A percentile compares a stretch with the other conserved stretches of the same genome.
phyloP scores from a whole-genome alignment of 108 stramenopile species.

The Cyclotella atomus region DNA sequence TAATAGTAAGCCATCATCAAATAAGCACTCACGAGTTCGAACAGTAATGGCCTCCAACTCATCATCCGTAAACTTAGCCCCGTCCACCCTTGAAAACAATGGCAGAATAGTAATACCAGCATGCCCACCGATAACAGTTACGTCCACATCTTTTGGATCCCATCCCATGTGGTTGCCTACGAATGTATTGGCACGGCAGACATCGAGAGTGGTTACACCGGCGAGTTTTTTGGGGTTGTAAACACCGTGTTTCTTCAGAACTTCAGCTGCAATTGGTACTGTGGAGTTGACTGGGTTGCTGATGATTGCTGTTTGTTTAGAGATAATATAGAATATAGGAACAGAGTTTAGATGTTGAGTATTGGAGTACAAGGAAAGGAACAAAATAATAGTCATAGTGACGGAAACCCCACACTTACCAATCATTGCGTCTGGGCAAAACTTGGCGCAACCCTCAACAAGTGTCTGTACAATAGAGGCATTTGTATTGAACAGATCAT shows the following conservation, averaged over 20 bases:
- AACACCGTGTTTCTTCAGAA: conserved; percentile 93
- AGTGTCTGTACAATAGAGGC: conserved; percentile 95
- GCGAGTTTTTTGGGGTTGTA: conserved; percentile 95
- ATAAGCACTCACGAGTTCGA: conserved; percentile 71
- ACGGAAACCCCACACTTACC: conserved; percentile 4
- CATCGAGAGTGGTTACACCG: conserved; percentile 99
- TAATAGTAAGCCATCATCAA: not conserved
- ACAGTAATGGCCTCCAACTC: conserved; percentile 93
- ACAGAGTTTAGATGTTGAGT: too few species aligned
- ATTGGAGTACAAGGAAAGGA: not conserved
- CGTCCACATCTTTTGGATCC: conserved; percentile 87
- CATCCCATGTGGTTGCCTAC: conserved; percentile 89
- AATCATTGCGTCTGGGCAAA: conserved; percentile 95
- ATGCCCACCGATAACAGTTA: conserved; percentile 99
- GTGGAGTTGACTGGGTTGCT: conserved; percentile 99
- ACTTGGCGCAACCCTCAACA: conserved; percentile 94
- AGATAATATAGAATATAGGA: too few species aligned
- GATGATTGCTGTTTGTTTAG: conserved; percentile 85
- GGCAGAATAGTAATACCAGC: conserved; percentile 99
- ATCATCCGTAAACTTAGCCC: conserved; percentile 86
- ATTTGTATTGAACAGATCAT: conserved; percentile 97
- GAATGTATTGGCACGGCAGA: conserved; percentile 98
- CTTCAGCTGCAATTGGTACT: conserved; percentile 99
- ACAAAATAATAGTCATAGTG: not conserved
- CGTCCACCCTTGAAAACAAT: conserved; percentile 92